Evolutionary conservation across 352 stramenopile species (phyloP), one percentile per base, ranked within the genome.

Genomic region (Plasmopara muralis): DNA sequence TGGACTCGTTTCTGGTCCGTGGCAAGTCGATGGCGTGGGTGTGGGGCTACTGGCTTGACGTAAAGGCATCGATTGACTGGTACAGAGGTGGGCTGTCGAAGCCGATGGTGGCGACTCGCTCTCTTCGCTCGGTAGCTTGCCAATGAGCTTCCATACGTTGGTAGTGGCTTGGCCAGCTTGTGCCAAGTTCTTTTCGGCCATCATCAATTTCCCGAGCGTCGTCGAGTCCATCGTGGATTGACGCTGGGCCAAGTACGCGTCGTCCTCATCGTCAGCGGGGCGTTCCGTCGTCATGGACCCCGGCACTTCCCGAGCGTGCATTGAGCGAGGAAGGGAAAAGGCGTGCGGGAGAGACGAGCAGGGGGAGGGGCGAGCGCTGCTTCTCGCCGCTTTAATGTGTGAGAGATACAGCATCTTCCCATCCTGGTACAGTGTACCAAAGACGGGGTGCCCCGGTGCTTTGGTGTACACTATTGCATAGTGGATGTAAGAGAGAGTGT

Each of bases 81-180:
- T 35, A 0, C 52, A 62, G 35, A 66, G 53, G 8, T 9, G 34
- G 9, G 46, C n/a, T 7, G 43, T 12, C 1, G 41, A 31, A 18
- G 34, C 20, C 9, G 59, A 33, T 2, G 55, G 49, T 7, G 49
- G 46, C 16, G 66, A 63, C 51, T 71, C 69, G n/a, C 47, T 44
- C 33, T 72, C 64, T 13, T 76, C 66, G 33, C 55, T 74, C 20
- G 61, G 60, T 14, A 57, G 20, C 34, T 72, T 71, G 16, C 75
- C 77, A 47, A 93, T 90, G 43, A 93, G 70, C 47, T 85, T 83
- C 80, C 80, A 93, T 15, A 85, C 83, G 52, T 90, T 77, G 6
- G 81, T 70, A 16, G 83, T 93, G 46, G 83, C 83, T 59, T 91
- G 78, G 6, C 78, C 81, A 18, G 83, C 83, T 46, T 93, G 74